These are phyloP conservation scores for Hypoxylon subgilvum DNA, from an alignment of 495 filamentous ascomycete genomes.

Conservation along the genomic window DNA sequence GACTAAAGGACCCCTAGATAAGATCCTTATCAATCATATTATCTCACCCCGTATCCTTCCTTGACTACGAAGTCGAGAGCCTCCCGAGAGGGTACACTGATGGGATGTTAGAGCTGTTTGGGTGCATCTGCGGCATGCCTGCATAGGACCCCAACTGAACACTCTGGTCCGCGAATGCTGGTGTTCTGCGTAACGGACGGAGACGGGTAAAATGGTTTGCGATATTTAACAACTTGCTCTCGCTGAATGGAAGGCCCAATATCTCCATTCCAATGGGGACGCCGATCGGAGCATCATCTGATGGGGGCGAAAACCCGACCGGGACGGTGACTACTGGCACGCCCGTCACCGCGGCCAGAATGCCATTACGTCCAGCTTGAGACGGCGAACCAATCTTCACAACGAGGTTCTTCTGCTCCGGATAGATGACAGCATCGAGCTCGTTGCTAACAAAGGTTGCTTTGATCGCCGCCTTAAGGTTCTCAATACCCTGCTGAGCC, in stretches of 20 bases:
- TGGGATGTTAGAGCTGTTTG: constrained; percentile 48
- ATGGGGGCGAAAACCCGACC: constrained; percentile 49
- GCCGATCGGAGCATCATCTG: constrained; percentile 56
- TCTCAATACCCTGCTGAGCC: constrained; percentile 50
- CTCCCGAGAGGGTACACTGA: constrained; percentile 54
- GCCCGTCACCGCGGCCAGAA: constrained; percentile 68
- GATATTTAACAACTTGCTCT: constrained; percentile 60
- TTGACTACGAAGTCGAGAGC: constrained; percentile 9
- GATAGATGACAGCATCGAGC: constrained; percentile 68
- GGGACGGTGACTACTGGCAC: constrained; percentile 68
- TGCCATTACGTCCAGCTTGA: constrained; percentile 67
- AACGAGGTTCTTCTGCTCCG: constrained; percentile 68
- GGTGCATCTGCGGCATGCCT: constrained; percentile 51
- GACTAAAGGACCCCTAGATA: constrained; percentile 5
- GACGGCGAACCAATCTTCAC: constrained; percentile 60
- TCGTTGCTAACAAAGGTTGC: constrained; percentile 54
- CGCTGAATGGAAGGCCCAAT: constrained; percentile 59
- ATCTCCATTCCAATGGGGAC: constrained; percentile 71
- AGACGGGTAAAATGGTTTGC: constrained; percentile 44
- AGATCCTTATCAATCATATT: constrained; percentile 5
- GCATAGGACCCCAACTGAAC: constrained; percentile 45
- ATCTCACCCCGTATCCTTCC: neutral
- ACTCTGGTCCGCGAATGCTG: constrained; percentile 45
- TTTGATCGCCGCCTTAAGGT: constrained; percentile 54
- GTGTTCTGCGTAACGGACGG: constrained; percentile 53